These are phyloP conservation scores for Starmerella bombicola DNA, from an alignment of 805 yeast genomes.

Conservation along the genomic window DNA sequence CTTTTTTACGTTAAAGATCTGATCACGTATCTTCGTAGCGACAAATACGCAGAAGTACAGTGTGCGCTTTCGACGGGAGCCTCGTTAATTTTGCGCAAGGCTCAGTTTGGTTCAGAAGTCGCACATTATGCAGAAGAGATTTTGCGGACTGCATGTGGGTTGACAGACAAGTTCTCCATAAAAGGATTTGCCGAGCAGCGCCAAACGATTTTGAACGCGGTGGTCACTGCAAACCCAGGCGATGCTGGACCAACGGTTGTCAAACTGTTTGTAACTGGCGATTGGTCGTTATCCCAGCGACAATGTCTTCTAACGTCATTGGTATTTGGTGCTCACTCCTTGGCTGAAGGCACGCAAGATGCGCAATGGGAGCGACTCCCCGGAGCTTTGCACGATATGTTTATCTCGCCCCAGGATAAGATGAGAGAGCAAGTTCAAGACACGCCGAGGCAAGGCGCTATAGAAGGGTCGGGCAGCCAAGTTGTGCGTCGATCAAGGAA, in stretches of 20 bases:
- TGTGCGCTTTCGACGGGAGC: slow-evolving; percentile 43
- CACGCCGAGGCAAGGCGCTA: background rate
- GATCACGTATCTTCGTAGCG: slow-evolving; percentile 39
- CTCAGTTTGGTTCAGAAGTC: slow-evolving; percentile 47
- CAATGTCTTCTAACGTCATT: slow-evolving; percentile 54
- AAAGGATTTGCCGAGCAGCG: slow-evolving; percentile 50
- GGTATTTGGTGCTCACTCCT: slow-evolving; percentile 60
- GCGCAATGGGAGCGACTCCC: slow-evolving; percentile 38
- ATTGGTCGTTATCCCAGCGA: slow-evolving; percentile 69
- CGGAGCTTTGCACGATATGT: slow-evolving; percentile 35
- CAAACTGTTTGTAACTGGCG: slow-evolving; percentile 49
- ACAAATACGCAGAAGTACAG: slow-evolving; percentile 39
- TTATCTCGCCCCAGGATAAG: slow-evolving; percentile 21
- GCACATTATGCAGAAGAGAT: slow-evolving; percentile 45
- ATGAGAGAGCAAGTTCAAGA: background rate
- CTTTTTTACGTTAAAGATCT: slow-evolving; percentile 69
- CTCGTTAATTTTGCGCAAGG: slow-evolving; percentile 53
- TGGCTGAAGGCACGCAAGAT: slow-evolving; percentile 51
- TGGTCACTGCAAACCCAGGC: slow-evolving; percentile 43
- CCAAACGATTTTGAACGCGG: slow-evolving; percentile 51
- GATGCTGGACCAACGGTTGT: slow-evolving; percentile 32
- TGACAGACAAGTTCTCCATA: slow-evolving; percentile 47
- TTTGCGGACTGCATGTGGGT: slow-evolving; percentile 38
- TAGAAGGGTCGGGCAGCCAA: background rate
- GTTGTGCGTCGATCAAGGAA: slow-evolving; percentile 4